Conservation (phyloP, 1,284 basidiomycete species). For the Moesziomyces globuligerus region DNA sequence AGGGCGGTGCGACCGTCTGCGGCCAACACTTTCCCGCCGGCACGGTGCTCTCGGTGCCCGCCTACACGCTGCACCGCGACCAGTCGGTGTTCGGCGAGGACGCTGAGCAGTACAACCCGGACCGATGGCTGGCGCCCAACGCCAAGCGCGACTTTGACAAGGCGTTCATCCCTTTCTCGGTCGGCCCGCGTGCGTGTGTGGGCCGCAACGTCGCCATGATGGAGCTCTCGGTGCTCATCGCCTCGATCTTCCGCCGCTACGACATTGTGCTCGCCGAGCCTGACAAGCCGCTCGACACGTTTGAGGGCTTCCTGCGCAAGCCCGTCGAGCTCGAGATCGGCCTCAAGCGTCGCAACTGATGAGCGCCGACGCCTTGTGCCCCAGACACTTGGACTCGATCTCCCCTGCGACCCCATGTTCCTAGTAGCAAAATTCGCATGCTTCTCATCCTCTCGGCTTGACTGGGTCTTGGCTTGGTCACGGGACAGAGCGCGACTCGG, state of each 20-base stretch:
- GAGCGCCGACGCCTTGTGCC: neutral
- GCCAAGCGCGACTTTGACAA: conserved; percentile 53
- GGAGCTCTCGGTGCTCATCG: conserved; percentile 55
- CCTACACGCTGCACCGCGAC: conserved; percentile 80
- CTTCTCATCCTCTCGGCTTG: no score
- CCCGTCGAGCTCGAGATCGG: conserved; percentile 46
- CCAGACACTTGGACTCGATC: neutral
- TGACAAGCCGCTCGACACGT: conserved; percentile 44
- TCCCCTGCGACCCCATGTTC: neutral
- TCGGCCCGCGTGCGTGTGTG: conserved; percentile 60
- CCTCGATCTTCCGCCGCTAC: conserved; percentile 53
- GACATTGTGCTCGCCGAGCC: conserved; percentile 57
- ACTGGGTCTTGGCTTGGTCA: no score
- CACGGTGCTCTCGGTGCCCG: conserved; percentile 68
- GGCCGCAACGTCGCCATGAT: conserved; percentile 60
- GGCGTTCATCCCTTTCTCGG: conserved; percentile 58
- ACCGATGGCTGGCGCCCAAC: conserved; percentile 79
- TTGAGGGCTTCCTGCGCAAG: conserved; percentile 61
- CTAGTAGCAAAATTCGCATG: neutral
- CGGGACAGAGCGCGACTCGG: no score
- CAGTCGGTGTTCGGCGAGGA: conserved; percentile 79
- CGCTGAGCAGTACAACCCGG: conserved; percentile 76
- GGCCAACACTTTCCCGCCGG: conserved; percentile 75
- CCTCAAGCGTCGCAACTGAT: conserved; percentile 42
- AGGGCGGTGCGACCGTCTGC: conserved; percentile 48